Percentiles rank a stretch among this genome's conserved stretches.
Evolutionary conservation across 257 asterid species (phyloP).

Genomic region (Capsicum chinense): DNA sequence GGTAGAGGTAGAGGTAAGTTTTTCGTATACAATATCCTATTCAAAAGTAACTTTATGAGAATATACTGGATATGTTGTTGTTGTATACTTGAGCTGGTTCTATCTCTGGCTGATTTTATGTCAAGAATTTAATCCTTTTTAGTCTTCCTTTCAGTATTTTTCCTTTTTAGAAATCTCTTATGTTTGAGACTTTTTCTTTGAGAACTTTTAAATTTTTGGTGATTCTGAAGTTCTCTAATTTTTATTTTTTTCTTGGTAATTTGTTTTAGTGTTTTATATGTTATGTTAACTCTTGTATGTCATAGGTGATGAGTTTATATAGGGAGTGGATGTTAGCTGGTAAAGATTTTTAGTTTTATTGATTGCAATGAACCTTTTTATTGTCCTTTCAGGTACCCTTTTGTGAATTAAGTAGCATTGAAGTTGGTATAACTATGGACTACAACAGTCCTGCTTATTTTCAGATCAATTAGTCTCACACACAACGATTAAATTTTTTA

Average conservation of each 20-base stretch:
- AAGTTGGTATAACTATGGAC: background rate
- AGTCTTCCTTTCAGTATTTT: background rate
- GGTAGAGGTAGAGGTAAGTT: no score
- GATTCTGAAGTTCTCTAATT: background rate
- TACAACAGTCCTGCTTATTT: background rate
- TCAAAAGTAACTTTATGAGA: no score
- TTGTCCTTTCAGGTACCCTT: background rate
- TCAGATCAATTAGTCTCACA: background rate
- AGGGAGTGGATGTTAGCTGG: slow-evolving; percentile 1
- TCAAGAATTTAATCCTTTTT: background rate
- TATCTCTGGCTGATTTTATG: background rate
- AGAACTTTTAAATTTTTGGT: background rate
- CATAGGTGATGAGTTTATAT: background rate
- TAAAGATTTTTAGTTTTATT: background rate
- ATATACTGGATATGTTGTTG: no score
- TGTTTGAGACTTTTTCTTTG: background rate
- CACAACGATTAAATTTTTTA: no score
- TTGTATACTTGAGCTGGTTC: background rate
- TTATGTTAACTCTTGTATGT: slow-evolving; percentile 1
- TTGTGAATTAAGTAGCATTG: background rate
- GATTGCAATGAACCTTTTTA: background rate
- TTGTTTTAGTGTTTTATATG: background rate
- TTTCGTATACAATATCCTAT: no score
- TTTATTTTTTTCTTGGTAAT: background rate
- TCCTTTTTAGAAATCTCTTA: slow-evolving; percentile 3